These are phyloP conservation scores for Penicillium antarcticum DNA, from an alignment of 495 filamentous ascomycete genomes.

Conservation along the genomic window DNA sequence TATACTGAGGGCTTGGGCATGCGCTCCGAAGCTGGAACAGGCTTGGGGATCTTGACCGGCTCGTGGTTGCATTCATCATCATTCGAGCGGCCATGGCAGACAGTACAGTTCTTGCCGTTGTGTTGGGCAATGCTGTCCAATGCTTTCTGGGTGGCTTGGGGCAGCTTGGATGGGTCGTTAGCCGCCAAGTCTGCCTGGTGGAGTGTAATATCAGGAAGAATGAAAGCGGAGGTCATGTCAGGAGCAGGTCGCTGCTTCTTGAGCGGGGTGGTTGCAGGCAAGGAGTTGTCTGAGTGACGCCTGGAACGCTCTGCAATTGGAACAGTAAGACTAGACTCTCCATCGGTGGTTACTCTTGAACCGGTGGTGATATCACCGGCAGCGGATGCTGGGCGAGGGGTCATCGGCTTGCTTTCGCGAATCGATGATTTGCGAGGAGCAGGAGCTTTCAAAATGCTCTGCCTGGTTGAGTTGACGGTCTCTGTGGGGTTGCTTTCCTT, in stretches of 20 bases:
- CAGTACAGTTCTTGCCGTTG: constrained; percentile 66
- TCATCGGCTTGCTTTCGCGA: constrained; percentile 32
- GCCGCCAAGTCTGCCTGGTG: constrained; percentile 32
- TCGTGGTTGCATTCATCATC: constrained; percentile 39
- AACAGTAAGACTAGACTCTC: constrained; percentile 29
- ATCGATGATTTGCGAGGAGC: constrained; percentile 47
- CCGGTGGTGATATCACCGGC: constrained; percentile 33
- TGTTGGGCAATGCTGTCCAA: constrained; percentile 60
- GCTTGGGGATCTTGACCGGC: constrained; percentile 60
- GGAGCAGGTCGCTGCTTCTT: constrained; percentile 27
- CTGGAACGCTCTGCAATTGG: constrained; percentile 33
- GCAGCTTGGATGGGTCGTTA: constrained; percentile 33
- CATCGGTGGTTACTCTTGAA: constrained; percentile 27
- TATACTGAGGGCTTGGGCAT: constrained; percentile 46
- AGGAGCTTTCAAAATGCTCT: constrained; percentile 31
- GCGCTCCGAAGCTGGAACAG: constrained; percentile 69
- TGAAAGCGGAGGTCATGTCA: constrained; percentile 9
- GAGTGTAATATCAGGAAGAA: constrained; percentile 63
- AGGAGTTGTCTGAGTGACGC: constrained; percentile 47
- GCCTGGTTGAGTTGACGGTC: constrained; percentile 35
- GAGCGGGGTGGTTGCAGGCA: constrained; percentile 20
- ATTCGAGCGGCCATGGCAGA: constrained; percentile 59
- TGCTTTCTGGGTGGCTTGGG: constrained; percentile 53
- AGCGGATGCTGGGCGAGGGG: constrained; percentile 37
- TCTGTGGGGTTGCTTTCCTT: constrained; percentile 31